Base-by-base conservation (phyloP, 441 rosid species). In the Populus hybrid region DNA sequence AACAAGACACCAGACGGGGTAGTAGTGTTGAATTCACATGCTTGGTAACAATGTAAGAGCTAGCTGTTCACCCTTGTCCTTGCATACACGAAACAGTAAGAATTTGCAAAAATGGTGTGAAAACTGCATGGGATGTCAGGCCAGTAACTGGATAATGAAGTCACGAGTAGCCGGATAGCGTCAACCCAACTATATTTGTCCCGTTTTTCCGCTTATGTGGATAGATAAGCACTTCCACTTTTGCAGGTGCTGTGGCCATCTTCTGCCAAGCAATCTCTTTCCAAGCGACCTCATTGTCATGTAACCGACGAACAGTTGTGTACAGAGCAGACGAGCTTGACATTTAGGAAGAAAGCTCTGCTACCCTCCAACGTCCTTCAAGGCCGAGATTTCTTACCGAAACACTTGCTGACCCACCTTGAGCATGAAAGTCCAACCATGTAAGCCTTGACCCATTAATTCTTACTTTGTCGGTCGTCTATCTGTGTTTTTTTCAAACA, bases 251-350 rank as follows among this genome's bases (percentile, higher is more conserved):
- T 66, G 69, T 28, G 36, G 69, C n/a, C 9, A 66, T 66, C 36
- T 10, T 5, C 69, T 12, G 14, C 36, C 32, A 16, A 66, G 36
- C 69, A 12, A 66, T 66, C 69, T 12, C 35, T 66, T 26, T 53
- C 61, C 7, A 14, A 53, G 61, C n/a, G 61, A 53, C 61, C n/a
- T 53, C 7, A 53, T 18, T 18, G 61, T 53, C 61, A 16, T 53
- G 61, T 6, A 53, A 24, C 9, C 0, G 32, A 21, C 1, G 32
- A 69, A 21, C 53, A 68, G 73, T 67, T 28, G 78, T 8, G 23
- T 32, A 32, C 78, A 75, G 73, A 75, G 40, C 18, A 72, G 2
- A 30, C 30, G 63, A 71, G 64, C 38, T 53, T 71, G 74, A 46
- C 74, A 71, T 34, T 50, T 2, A 23, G 26, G 9, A 42, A 67